Conservation (phyloP, 495 filamentous ascomycete species). For the Polyplosphaeria fusca region DNA sequence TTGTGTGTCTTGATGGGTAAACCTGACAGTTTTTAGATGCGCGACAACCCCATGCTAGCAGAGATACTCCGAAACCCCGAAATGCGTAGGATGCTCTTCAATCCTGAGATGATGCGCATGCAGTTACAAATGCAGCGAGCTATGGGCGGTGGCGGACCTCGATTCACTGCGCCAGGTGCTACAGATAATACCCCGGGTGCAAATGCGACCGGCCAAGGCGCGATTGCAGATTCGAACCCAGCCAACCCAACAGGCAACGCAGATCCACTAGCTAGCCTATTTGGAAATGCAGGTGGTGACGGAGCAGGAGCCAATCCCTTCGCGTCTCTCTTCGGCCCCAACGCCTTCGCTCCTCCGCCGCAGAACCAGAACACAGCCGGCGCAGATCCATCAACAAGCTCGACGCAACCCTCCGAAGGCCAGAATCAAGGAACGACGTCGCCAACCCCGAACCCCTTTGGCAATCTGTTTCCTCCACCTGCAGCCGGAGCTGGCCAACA, state of each 20-base stretch:
- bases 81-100: slow-evolving; percentile 93
- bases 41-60: slow-evolving; percentile 73
- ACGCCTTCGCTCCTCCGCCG: slow-evolving; percentile 14
- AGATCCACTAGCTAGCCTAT: slow-evolving; percentile 43
- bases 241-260: slow-evolving; percentile 44
- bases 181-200: slow-evolving; percentile 62
- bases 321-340: slow-evolving; percentile 53
- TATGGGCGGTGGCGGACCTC: slow-evolving; percentile 49
- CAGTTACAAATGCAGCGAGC: slow-evolving; percentile 74
- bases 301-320: slow-evolving; percentile 67
- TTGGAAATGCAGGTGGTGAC: slow-evolving; percentile 17
- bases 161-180: slow-evolving; percentile 85
- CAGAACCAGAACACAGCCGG: slow-evolving; percentile 3
- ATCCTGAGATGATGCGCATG: slow-evolving; percentile 75
- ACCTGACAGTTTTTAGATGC: slow-evolving; percentile 36
- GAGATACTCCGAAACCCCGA: slow-evolving; percentile 80
- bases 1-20: not conserved
- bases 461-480: slow-evolving; percentile 50
- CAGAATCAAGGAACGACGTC: slow-evolving; percentile 11
- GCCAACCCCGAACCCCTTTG: slow-evolving; percentile 53
- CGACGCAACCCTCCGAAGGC: slow-evolving; percentile 12
- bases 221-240: slow-evolving; percentile 38
- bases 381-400: slow-evolving; percentile 24
- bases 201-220: slow-evolving; percentile 28
- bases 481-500: slow-evolving; percentile 34